Base-by-base conservation (phyloP, 805 yeast genomes). In the Kluyveromyces starmeri region DNA sequence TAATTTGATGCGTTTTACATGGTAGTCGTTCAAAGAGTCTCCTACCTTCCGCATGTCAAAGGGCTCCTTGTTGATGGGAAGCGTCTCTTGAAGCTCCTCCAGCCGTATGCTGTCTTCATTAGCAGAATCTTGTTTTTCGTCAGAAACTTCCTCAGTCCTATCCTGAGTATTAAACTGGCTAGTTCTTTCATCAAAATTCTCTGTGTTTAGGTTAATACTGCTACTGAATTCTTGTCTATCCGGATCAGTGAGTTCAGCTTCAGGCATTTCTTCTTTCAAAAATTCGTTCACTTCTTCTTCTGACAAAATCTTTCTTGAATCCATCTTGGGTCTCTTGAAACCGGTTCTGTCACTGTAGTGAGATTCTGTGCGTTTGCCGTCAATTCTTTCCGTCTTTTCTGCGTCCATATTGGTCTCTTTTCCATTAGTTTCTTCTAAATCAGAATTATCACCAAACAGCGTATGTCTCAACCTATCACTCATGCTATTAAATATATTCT, bases 11-110 rank as follows among this genome's bases (percentile, higher is more conserved):
- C 46, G 41, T 27, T 47, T 47, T 12, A 37, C 34, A 8, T 51
- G 48, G 20, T 48, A 46, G 7, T 43, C 37, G 20, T 48, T 47
- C 12, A 50, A 33, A 4, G 46, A 44, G 24, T 47, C 47, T 32
- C 51, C 42, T 2, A 52, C 53, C 17, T 45, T 34, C 14, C 43
- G 35, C 52, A 52, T 48, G 36, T 52, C 49, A 28, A 52, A 49
- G 15, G 40, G 32, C 12, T 41, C 38, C 15, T 46, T 43, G n/a
- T 39, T 40, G 7, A 23, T 35, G 19, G 48, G 48, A 13, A 50
- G 35, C 5, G 41, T 39, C 23, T 27, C 37, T 6, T 36, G 34
- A 27, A 47, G 38, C n/a, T 45, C 51, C 14, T 38, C 42, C 13
- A 45, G 36, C 9, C 27, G 30, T 8, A 45, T 33, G 21, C 39